These are phyloP conservation scores for Erucastrum elatum DNA, from an alignment of 345 rosid species.

Conservation along the genomic window DNA sequence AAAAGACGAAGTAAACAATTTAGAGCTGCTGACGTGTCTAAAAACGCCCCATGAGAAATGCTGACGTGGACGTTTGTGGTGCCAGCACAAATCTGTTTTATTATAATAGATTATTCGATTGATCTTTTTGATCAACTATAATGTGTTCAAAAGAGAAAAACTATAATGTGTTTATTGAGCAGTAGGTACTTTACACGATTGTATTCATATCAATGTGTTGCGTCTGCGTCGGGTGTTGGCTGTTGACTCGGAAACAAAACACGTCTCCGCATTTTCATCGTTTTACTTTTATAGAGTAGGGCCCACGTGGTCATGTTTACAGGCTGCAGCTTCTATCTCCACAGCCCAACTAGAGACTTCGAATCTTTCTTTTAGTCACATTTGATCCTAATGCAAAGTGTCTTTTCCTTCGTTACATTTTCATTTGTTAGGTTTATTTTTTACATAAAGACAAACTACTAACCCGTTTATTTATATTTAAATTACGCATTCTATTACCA, in stretches of 20 bases:
- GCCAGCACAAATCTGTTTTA: too few species aligned
- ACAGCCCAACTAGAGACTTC: slow-evolving; percentile 21
- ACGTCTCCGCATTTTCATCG: slow-evolving; percentile 31
- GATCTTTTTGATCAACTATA: too few species aligned
- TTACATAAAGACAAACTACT: slow-evolving; percentile 32
- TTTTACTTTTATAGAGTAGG: slow-evolving; percentile 4
- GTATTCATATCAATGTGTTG: slow-evolving; percentile 5
- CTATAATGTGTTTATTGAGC: too few species aligned
- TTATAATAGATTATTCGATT: too few species aligned
- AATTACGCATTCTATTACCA: not conserved
- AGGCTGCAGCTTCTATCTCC: slow-evolving; percentile 32
- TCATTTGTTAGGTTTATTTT: slow-evolving; percentile 30
- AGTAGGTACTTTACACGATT: not conserved
- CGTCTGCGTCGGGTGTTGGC: slow-evolving; percentile 31
- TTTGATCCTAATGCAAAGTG: slow-evolving; percentile 35
- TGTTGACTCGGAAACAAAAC: slow-evolving; percentile 29
- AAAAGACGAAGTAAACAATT: too few species aligned
- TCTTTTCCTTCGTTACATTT: slow-evolving; percentile 32
- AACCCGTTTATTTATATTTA: slow-evolving; percentile 15
- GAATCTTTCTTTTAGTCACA: slow-evolving; percentile 33
- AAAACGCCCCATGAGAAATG: too few species aligned
- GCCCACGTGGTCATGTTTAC: slow-evolving; percentile 22
- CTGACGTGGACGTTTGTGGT: too few species aligned
- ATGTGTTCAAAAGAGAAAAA: too few species aligned
- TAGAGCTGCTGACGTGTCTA: too few species aligned